Conservation (phyloP, 2,329 filamentous ascomycete genomes). For the Fusarium palustre region DNA sequence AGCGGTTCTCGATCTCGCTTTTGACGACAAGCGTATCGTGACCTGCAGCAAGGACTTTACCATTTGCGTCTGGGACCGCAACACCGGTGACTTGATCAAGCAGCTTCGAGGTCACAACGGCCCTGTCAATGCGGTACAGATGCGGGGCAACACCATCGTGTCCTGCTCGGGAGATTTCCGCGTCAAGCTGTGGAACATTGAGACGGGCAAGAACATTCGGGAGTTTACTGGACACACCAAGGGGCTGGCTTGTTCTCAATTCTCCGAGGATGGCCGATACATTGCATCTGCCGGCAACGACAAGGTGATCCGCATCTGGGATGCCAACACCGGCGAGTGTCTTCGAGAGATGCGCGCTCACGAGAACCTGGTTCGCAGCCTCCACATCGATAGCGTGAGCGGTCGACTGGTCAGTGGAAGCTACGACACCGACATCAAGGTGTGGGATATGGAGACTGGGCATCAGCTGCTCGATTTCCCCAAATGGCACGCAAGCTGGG, state of each 20-base stretch:
- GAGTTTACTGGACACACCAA: constrained; percentile 93
- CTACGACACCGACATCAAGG: constrained; percentile 95
- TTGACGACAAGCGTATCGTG: constrained; percentile 91
- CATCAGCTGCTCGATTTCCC: constrained; percentile 84
- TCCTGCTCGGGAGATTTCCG: constrained; percentile 94
- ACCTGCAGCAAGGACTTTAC: constrained; percentile 96
- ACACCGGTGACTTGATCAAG: constrained; percentile 79
- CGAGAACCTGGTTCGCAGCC: constrained; percentile 83
- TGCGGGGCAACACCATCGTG: constrained; percentile 91
- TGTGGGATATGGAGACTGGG: constrained; percentile 88
- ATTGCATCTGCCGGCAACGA: constrained; percentile 96
- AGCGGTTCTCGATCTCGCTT: constrained; percentile 92
- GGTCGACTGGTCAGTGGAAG: constrained; percentile 89
- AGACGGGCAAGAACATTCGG: constrained; percentile 87
- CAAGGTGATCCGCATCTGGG: constrained; percentile 94
- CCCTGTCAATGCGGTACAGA: constrained; percentile 95
- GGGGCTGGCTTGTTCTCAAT: constrained; percentile 94
- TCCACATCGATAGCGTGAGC: constrained; percentile 90
- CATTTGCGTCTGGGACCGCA: constrained; percentile 94
- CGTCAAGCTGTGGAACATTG: constrained; percentile 95
- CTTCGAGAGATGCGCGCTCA: constrained; percentile 86
- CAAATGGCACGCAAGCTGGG: constrained; percentile 97
- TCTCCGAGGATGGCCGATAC: constrained; percentile 92
- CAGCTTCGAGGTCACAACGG: constrained; percentile 87
- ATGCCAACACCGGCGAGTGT: constrained; percentile 88